Base-by-base conservation (phyloP, 2,329 filamentous ascomycete genomes). In the Aspergillus fischeri region DNA sequence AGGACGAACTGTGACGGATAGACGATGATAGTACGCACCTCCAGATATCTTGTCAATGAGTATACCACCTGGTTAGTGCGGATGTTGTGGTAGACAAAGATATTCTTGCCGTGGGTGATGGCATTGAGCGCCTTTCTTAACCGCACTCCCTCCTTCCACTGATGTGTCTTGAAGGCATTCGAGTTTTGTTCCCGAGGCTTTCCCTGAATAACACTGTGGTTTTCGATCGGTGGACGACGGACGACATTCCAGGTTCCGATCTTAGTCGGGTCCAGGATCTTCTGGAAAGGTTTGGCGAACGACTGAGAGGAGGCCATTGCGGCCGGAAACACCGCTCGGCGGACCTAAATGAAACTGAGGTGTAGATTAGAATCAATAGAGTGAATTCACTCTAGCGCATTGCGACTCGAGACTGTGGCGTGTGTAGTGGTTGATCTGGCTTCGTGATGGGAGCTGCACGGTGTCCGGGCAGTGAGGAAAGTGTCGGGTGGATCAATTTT, bases 31-130 rank as follows among this genome's bases (percentile, higher is more conserved):
- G n/a, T 6, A 56, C 77, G 63, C 74, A 86, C 84, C 62, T 85
- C 77, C 49, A 87, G 69, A 53, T 78, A 76, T 53, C 81, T 79
- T 44, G 78, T 79, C 61, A 87, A 72, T 24, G 85, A 86, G 72
- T 87, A 87, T 54, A 87, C 75, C 62, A 87, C 81, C 72, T 87
- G 85, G 58, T 86, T 85, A 38, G 85, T 86, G 60, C 80, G 78
- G 63, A 84, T 75, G 69, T 87, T 80, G 65, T 79, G 79, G 73
- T 86, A 88, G 67, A 82, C 80, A 70, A 84, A 87, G 66, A 88
- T 85, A 70, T 85, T 79, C 65, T 81, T 77, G 58, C 84, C 84
- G 63, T 83, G 80, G 4, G 70, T 72, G 54, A 80, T 63, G 54
- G 77, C 74, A 54, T 77, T 75, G 59, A 81, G 68, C 29, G 79